Evolutionary conservation across 345 rosid genomes (phyloP), one percentile per base, ranked within the genome.

Genomic region (Eutrema heterophyllum): DNA sequence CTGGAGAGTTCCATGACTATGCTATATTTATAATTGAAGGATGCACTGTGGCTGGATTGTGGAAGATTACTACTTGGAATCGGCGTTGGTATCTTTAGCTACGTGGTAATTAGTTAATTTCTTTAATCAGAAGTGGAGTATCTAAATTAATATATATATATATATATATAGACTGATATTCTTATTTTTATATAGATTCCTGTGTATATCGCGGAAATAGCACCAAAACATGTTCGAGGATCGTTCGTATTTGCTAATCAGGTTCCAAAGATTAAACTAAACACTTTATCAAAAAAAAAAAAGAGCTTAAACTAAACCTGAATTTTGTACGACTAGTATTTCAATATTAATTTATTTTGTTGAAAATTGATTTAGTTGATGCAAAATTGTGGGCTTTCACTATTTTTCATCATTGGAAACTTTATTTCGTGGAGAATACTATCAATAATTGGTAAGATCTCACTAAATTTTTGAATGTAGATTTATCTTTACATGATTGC

Each of bases 221-320:
- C 79, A 59, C 73, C 73, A 38, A 75, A 75, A 51, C 62, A 67
- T 68, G 59, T 67, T 50, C 73, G 79, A 50, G 73, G 79, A 59
- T 59, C 73, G 30, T 75, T 67, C 44, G 67, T 67, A 45, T 75
- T 75, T 68, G 73, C 79, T 35, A 75, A 75, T 75, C 79, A 75
- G 79, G 79, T 75, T 40, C 46, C 15, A 54, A 54, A 35, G 3
- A 18, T 53, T 32, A 53, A 53, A 39, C 0, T 1, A 54, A 18
- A 0, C 21, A 18, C 21, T 18, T 18, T 18, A 18, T 18, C 1
- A 18, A 18, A 0, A 18, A 18, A 18, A 18, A 18, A 18, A 18
- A 18, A 1, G 1, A 18, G 21, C 21, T 18, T 18, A 18, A 18
- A 18, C 21, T 18, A 18, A 18, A 26, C 33, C 0, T 59, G 4